These are phyloP conservation scores for Septoria petroselini DNA, from an alignment of 2,329 filamentous ascomycete genomes.

Conservation along the genomic window DNA sequence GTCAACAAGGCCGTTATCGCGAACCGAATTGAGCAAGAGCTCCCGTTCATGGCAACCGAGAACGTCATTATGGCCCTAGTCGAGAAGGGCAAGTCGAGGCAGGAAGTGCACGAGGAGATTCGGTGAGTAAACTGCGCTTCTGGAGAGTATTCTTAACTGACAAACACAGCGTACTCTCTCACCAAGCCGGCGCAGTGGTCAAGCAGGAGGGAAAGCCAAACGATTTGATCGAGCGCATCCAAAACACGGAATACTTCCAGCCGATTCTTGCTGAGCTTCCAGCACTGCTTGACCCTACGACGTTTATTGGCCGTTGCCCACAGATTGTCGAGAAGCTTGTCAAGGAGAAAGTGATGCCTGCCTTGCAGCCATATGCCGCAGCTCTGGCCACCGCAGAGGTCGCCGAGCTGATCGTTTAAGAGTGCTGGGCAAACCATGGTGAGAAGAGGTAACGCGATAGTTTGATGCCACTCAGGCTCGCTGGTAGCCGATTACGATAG, in stretches of 20 bases:
- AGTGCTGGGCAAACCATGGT: neutral
- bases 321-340: conserved; percentile 43
- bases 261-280: conserved; percentile 40
- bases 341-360: conserved; percentile 38
- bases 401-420: conserved; percentile 34
- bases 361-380: conserved; percentile 37
- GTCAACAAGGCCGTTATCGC: conserved; percentile 74
- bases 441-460: no score
- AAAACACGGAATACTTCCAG: conserved; percentile 68
- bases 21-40: conserved; percentile 65
- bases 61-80: conserved; percentile 76
- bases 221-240: conserved; percentile 77
- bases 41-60: conserved; percentile 65
- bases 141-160: conserved; percentile 2
- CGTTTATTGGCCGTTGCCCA: conserved; percentile 41
- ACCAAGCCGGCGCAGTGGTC: conserved; percentile 69
- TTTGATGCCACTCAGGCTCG: no score
- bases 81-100: conserved; percentile 66
- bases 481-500: no score
- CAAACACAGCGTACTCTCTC: conserved; percentile 59
- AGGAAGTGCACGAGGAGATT: conserved; percentile 85
- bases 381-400: conserved; percentile 28
- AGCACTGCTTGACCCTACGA: conserved; percentile 38
- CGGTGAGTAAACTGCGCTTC: conserved; percentile 37
- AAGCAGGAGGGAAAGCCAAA: conserved; percentile 72